Conservation (phyloP, 1,139 yeast genomes). For the Geotrichum siamense region DNA sequence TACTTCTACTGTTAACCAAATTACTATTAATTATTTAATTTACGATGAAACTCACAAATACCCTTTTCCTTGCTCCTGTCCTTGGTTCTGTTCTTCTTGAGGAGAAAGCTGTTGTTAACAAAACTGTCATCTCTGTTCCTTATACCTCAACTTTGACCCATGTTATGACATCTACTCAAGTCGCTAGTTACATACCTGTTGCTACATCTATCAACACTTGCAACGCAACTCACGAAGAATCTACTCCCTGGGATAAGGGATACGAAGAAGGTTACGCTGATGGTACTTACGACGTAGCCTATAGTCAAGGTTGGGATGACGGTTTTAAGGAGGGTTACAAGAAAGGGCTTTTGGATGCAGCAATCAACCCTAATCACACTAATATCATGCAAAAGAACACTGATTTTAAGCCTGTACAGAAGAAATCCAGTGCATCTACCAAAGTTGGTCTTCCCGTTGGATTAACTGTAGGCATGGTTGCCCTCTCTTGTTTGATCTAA, state of each 20-base stretch:
- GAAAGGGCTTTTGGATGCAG: constrained; percentile 5
- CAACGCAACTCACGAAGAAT: not conserved
- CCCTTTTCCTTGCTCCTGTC: not conserved
- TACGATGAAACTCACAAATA: not conserved
- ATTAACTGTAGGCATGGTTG: not conserved
- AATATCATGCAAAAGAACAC: not conserved
- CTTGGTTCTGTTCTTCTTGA: not conserved
- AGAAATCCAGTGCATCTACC: not conserved
- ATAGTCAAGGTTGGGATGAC: constrained; percentile 10
- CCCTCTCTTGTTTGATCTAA: not conserved
- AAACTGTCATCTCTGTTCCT: not conserved
- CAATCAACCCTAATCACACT: not conserved
- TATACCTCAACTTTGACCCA: constrained; percentile 4
- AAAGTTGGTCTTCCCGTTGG: not conserved
- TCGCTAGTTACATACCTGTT: not conserved
- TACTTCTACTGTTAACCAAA: constrained; percentile 14
- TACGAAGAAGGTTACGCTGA: constrained; percentile 11
- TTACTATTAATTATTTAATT: constrained; percentile 1
- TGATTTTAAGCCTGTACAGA: not conserved
- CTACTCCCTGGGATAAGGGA: not conserved
- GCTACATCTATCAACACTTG: not conserved
- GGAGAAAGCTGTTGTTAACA: not conserved
- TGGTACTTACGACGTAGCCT: constrained; percentile 9
- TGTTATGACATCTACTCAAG: not conserved
- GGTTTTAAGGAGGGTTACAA: constrained; percentile 7